Conservation (phyloP, 2,329 filamentous ascomycete species). For the Ophiostoma ulmi region DNA sequence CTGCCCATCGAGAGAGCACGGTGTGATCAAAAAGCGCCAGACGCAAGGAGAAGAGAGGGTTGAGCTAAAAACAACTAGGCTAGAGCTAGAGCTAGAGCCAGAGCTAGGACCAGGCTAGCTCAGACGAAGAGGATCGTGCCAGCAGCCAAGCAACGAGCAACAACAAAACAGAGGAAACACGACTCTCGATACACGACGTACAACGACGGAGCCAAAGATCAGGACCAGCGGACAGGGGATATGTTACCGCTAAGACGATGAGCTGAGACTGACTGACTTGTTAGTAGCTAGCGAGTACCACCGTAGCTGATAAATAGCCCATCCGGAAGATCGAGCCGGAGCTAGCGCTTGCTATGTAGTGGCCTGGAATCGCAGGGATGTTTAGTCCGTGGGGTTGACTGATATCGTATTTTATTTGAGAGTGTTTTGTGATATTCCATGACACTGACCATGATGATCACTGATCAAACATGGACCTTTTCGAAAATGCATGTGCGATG, state of each 20-base stretch:
- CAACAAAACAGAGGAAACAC: background rate
- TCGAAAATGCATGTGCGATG: background rate
- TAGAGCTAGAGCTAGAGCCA: background rate
- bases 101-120: background rate
- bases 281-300: background rate
- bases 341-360: background rate
- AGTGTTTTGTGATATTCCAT: background rate
- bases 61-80: background rate
- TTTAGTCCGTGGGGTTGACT: background rate
- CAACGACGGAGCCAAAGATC: background rate
- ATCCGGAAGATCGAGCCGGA: slow-evolving; percentile 5
- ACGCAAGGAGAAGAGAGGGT: background rate
- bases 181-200: background rate
- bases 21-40: background rate
- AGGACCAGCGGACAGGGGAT: slow-evolving; percentile 1
- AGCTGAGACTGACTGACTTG: background rate
- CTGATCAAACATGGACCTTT: background rate
- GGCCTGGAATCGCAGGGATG: background rate
- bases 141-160: background rate
- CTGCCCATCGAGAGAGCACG: background rate
- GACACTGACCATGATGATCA: background rate
- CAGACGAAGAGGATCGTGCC: background rate
- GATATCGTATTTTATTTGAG: background rate
- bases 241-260: background rate
- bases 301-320: background rate